Base-by-base conservation (phyloP, 257 asterid genomes). In the Orobanche coerulescens region DNA sequence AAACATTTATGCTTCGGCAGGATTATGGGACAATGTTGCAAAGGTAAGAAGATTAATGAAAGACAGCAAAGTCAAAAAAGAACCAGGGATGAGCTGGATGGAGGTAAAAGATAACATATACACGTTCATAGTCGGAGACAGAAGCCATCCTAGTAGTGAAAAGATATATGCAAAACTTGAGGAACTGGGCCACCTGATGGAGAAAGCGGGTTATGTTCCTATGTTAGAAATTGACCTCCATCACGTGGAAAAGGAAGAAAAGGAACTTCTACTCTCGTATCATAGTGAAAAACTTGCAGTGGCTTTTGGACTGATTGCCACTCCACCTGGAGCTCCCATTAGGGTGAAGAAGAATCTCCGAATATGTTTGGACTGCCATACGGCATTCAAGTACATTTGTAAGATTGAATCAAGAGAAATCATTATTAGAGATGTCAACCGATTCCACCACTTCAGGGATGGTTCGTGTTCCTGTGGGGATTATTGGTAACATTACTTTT, bases 211-310 rank as follows among this genome's bases (percentile, higher is more conserved):
- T 3, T 85, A 85, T 78, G 90, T 71, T 51, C 93, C 96, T 61
- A 72, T 77, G 71, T 18, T 75, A 48, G 90, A 88, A 54, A 78
- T 48, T 26, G 95, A 85, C 62, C 86, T 88, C 18, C 96, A 88
- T 60, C 70, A 75, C n/a, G 95, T 88, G 14, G 81, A 63, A 37
- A 65, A 65, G 69, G 70, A 68, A 25, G 92, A 85, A 51, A 88
- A 88, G 78, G 86, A 85, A 42, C 37, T 67, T 47, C 90, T 88
- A 54, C 86, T 88, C 19, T 77, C 84, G 5, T 53, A 78, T 58
- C 96, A 88, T 48, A 88, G 96, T 26, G 96, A 88, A 70, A 88
- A 85, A 67, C 90, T 88, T 36, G 96, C 95, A 3, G 95, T 88
- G 48, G 95, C 96, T 15, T 88, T 81, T 64, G 90, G 76, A 31